phyloP scores from a whole-genome alignment of 352 stramenopile species.

The Bremia lactucae region DNA sequence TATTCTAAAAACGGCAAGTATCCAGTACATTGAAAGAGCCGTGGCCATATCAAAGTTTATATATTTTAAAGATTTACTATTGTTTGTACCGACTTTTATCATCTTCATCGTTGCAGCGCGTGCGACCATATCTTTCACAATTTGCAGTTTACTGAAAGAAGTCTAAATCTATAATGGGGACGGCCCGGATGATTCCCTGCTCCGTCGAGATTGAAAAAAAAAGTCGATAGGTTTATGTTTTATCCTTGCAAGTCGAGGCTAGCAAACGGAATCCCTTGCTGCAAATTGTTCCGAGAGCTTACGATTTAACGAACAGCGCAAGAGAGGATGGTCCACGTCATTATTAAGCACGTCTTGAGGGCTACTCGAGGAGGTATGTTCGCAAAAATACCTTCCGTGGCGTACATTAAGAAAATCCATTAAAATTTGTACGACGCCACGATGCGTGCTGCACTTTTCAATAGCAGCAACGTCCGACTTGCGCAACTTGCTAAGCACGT shows the following conservation, averaged over 20 bases:
- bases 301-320: conserved; percentile 63
- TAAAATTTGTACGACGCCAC: conserved; percentile 71
- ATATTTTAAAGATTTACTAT: no score
- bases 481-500: conserved; percentile 50
- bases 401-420: conserved; percentile 79
- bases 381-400: conserved; percentile 67
- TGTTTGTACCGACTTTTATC: no score
- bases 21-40: no score
- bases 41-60: no score
- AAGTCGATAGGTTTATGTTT: conserved; percentile 5
- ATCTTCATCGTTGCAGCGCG: neutral
- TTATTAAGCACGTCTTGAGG: conserved; percentile 33
- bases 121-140: conserved; percentile 9
- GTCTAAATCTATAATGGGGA: conserved; percentile 17
- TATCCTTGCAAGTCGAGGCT: conserved; percentile 6
- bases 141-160: conserved; percentile 14
- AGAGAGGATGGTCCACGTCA: conserved; percentile 53
- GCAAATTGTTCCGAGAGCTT: conserved; percentile 69
- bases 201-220: conserved; percentile 17
- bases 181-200: conserved; percentile 2
- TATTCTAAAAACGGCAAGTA: no score
- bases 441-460: conserved; percentile 47
- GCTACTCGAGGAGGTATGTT: conserved; percentile 20
- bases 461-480: conserved; percentile 29
- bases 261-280: conserved; percentile 69